phyloP scores from a whole-genome alignment of 2,329 filamentous ascomycete genomes.

The Diplodia scrobiculata region DNA sequence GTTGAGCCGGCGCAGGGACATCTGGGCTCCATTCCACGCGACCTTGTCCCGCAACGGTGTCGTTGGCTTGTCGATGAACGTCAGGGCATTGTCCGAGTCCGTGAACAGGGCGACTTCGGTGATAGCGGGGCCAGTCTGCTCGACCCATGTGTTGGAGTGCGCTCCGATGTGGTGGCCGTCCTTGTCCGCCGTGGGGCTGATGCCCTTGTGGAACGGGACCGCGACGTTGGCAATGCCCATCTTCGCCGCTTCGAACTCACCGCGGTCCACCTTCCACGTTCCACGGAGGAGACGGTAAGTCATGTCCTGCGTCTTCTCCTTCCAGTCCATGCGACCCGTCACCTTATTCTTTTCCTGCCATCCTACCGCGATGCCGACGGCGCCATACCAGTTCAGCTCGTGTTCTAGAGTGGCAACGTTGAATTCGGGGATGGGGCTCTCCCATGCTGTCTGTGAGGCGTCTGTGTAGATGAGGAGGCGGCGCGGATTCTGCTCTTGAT shows the following conservation, averaged over 20 bases:
- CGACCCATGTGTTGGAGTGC: background rate
- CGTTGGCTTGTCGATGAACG: too few relatives aligned
- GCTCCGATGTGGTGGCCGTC: background rate
- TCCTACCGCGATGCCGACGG: background rate
- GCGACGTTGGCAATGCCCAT: background rate
- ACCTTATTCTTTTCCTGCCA: background rate
- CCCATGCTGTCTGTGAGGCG: too few relatives aligned
- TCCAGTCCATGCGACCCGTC: background rate
- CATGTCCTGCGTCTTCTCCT: background rate
- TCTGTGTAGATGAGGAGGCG: background rate
- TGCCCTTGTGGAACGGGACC: background rate
- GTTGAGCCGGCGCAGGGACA: background rate
- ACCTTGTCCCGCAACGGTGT: too few relatives aligned
- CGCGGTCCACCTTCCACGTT: too few relatives aligned
- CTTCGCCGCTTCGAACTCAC: background rate
- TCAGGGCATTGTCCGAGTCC: background rate
- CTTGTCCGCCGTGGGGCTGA: background rate
- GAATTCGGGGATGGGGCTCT: too few relatives aligned
- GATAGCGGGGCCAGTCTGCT: background rate
- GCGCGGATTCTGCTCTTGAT: background rate
- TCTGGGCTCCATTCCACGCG: too few relatives aligned
- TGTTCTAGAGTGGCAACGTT: too few relatives aligned
- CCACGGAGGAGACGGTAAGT: background rate
- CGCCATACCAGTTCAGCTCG: too few relatives aligned
- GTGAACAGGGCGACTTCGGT: background rate